Evolutionary conservation across 495 filamentous ascomycete species (phyloP).

Genomic region (Chaetomium tenue): DNA sequence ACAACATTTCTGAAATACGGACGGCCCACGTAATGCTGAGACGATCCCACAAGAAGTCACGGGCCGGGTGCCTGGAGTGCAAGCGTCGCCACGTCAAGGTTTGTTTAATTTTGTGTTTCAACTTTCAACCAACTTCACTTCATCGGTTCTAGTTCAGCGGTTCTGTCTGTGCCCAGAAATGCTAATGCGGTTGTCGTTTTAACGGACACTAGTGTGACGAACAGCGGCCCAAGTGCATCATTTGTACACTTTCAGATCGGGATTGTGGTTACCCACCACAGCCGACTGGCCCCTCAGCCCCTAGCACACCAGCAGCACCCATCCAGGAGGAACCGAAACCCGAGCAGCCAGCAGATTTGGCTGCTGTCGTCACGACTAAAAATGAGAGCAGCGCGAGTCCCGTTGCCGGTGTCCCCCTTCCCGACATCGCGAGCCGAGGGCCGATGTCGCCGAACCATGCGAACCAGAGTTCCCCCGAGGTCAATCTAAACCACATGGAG

Average conservation of each 20-base stretch:
- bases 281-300: neutral
- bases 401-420: slow-evolving; percentile 23
- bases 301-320: slow-evolving; percentile 5
- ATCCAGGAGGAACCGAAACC: neutral
- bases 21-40: slow-evolving; percentile 32
- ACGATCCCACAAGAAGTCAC: slow-evolving; percentile 42
- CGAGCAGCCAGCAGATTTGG: neutral
- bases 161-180: neutral
- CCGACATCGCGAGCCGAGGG: slow-evolving; percentile 12
- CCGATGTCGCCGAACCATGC: neutral
- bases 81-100: slow-evolving; percentile 45
- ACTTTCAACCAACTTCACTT: neutral
- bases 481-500: slow-evolving; percentile 43
- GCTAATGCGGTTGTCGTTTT: slow-evolving; percentile 13
- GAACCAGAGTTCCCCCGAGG: slow-evolving; percentile 20
- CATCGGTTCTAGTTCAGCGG: neutral
- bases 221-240: slow-evolving; percentile 36
- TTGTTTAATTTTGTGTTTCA: neutral
- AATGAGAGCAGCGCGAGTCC: slow-evolving; percentile 14
- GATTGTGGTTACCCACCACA: slow-evolving; percentile 35
- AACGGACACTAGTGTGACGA: slow-evolving; percentile 37
- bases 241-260: slow-evolving; percentile 37
- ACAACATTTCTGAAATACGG: neutral
- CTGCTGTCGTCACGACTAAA: neutral
- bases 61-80: slow-evolving; percentile 41